Evolutionary conservation across 371 early-diverging fungal species (phyloP).

Genomic region (Amoeboaphelidium protococcarum): DNA sequence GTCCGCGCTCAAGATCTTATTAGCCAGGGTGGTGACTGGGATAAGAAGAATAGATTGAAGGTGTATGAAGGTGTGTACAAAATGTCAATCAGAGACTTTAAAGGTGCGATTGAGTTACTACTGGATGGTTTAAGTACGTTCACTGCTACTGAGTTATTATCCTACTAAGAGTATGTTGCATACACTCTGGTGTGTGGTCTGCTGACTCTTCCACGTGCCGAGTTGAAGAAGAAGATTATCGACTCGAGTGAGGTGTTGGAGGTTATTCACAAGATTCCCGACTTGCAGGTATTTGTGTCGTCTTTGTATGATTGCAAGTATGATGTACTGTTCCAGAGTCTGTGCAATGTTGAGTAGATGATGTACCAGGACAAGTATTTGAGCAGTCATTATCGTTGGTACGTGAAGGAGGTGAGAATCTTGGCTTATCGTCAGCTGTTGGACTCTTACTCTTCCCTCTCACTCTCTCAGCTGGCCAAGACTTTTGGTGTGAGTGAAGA

Average conservation of each 20-base stretch:
- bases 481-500: conserved; percentile 88
- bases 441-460: conserved; percentile 84
- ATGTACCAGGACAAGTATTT: conserved; percentile 38
- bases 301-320: conserved; percentile 87
- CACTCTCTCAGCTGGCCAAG: conserved; percentile 83
- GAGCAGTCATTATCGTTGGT: conserved; percentile 56
- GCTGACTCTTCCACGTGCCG: conserved; percentile 64
- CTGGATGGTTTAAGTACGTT: conserved; percentile 91
- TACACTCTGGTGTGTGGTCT: conserved; percentile 74
- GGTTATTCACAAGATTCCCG: conserved; percentile 62
- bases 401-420: conserved; percentile 93
- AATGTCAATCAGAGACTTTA: conserved; percentile 83
- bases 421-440: conserved; percentile 88
- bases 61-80: conserved; percentile 86
- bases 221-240: conserved; percentile 79
- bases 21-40: conserved; percentile 99
- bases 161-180: conserved; percentile 83
- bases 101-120: conserved; percentile 62
- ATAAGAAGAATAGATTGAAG: conserved; percentile 93
- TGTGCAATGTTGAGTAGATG: conserved; percentile 37
- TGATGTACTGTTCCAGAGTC: conserved; percentile 52
- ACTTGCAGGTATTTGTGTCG: conserved; percentile 50
- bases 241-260: conserved; percentile 91
- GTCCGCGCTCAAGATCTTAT: conserved; percentile 55
- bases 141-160: conserved; percentile 85